Evolutionary conservation across 2,329 filamentous ascomycete species (phyloP).

Genomic region (Ophiocordyceps australis): DNA sequence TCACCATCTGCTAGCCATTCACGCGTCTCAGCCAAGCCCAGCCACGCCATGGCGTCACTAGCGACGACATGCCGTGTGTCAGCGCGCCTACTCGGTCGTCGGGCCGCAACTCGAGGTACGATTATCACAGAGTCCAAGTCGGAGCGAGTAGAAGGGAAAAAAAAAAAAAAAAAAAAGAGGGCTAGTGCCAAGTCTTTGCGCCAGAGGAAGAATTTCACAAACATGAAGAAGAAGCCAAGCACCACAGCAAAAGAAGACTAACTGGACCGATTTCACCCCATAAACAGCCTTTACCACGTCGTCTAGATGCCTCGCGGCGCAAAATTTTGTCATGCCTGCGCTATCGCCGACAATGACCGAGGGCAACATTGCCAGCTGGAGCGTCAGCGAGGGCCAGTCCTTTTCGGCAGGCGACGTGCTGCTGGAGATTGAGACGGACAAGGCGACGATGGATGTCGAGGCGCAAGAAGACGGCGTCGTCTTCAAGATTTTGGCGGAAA

Average conservation of each 20-base stretch:
- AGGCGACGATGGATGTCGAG: conserved; percentile 89
- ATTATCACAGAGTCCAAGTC: conserved; percentile 2
- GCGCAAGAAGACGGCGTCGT: conserved; percentile 77
- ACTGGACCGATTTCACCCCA: conserved; percentile 1
- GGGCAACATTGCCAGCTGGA: conserved; percentile 74
- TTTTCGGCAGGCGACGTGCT: conserved; percentile 74
- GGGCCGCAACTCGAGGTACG: conserved; percentile 39
- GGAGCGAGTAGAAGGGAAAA: background rate
- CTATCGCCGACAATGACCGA: conserved; percentile 90
- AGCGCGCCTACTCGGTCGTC: conserved; percentile 32
- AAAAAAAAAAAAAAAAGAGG: background rate
- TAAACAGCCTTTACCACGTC: conserved; percentile 46
- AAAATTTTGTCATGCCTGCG: conserved; percentile 83
- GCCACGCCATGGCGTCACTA: conserved; percentile 54
- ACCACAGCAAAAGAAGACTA: too few species aligned
- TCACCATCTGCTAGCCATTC: too few species aligned
- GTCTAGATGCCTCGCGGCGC: conserved; percentile 47
- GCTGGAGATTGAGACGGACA: conserved; percentile 86
- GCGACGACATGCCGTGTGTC: conserved; percentile 45
- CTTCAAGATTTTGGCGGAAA: conserved; percentile 60
- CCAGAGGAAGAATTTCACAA: too few species aligned
- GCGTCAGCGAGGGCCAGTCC: conserved; percentile 70
- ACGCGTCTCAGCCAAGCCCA: too few species aligned
- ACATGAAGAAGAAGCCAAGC: too few species aligned
- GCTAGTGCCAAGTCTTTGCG: too few species aligned